A percentile compares a stretch with the other conserved stretches of the same genome.
phyloP scores from a whole-genome alignment of 2,329 filamentous ascomycete species.

The Fusarium sarcochroum region DNA sequence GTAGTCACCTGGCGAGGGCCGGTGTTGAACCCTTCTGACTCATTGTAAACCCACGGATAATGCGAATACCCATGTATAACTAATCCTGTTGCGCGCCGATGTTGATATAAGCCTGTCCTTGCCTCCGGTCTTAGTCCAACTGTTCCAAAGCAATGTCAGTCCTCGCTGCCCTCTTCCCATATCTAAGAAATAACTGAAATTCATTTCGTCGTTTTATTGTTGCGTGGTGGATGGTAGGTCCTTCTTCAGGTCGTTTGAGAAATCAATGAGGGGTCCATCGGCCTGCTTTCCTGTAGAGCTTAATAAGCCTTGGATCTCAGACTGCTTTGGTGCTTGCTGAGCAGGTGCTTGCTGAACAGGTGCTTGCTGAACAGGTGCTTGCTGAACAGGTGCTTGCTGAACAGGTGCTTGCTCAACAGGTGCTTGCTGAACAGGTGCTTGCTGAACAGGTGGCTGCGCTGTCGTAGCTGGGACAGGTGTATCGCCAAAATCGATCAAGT shows the following conservation, averaged over 20 bases:
- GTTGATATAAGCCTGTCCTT: conserved; percentile 44
- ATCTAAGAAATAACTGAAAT: conserved; percentile 33
- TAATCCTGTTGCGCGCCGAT: conserved; percentile 46
- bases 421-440: conserved; percentile 4
- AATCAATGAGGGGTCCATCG: conserved; percentile 68
- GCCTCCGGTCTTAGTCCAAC: conserved; percentile 34
- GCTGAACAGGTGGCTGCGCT: conserved; percentile 1
- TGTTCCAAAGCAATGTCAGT: conserved; percentile 39
- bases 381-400: conserved; percentile 5
- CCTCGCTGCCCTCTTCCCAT: conserved; percentile 22
- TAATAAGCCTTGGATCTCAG: conserved; percentile 62
- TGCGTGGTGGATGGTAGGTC: conserved; percentile 56
- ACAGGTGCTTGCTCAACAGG: not conserved
- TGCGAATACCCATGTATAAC: conserved; percentile 47
- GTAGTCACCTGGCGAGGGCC: conserved; percentile 34
- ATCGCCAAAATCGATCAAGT: conserved; percentile 72
- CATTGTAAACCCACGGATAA: conserved; percentile 46
- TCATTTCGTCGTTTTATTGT: conserved; percentile 43
- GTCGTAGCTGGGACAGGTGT: conserved; percentile 11
- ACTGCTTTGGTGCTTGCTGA: conserved; percentile 25
- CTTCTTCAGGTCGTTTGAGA: conserved; percentile 68
- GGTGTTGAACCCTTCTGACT: conserved; percentile 49
- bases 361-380: conserved; percentile 4
- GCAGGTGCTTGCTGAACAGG: not conserved
- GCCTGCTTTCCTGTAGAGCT: conserved; percentile 62